Percentiles rank a stretch among this genome's conserved stretches.
Conservation (phyloP, 768 basidiomycete species). For the Boletus bicolor region DNA sequence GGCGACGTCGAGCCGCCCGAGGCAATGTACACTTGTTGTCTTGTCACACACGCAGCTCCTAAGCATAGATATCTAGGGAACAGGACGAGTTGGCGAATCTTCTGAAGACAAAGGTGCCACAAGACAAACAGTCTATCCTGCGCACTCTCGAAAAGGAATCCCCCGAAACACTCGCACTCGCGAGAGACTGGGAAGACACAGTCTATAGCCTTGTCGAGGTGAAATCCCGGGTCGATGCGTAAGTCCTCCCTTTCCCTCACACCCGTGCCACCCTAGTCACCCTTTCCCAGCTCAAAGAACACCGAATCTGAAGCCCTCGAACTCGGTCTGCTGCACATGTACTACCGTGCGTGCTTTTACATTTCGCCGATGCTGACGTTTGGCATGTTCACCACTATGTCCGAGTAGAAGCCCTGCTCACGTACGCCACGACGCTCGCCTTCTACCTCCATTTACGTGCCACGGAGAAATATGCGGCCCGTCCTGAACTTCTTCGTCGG, state of each 20-base stretch:
- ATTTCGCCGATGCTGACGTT: neutral
- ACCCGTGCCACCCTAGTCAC: neutral
- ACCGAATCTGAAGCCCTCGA: slow-evolving; percentile 50
- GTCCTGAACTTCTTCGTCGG: slow-evolving; percentile 57
- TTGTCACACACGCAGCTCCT: slow-evolving; percentile 1
- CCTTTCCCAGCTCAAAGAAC: slow-evolving; percentile 43
- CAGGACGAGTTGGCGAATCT: slow-evolving; percentile 1
- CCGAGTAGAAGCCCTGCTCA: slow-evolving; percentile 75
- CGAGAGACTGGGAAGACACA: slow-evolving; percentile 81
- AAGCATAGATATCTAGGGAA: slow-evolving; percentile 16
- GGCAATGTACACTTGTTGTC: slow-evolving; percentile 24
- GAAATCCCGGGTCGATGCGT: slow-evolving; percentile 55
- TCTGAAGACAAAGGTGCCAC: slow-evolving; percentile 33
- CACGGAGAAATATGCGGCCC: slow-evolving; percentile 57
- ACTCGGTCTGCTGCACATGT: slow-evolving; percentile 73
- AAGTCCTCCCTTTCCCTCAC: slow-evolving; percentile 18
- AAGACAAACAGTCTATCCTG: slow-evolving; percentile 58
- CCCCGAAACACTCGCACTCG: slow-evolving; percentile 77
- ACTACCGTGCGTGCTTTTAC: slow-evolving; percentile 71
- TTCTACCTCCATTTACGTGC: slow-evolving; percentile 90
- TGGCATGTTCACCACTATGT: neutral
- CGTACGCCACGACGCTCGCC: slow-evolving; percentile 86
- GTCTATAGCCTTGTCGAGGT: slow-evolving; percentile 49
- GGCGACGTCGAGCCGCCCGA: slow-evolving; percentile 24
- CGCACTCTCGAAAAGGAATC: slow-evolving; percentile 70